Evolutionary conservation across 163 green algal species (phyloP).

Genomic region (Volvox carteri): DNA sequence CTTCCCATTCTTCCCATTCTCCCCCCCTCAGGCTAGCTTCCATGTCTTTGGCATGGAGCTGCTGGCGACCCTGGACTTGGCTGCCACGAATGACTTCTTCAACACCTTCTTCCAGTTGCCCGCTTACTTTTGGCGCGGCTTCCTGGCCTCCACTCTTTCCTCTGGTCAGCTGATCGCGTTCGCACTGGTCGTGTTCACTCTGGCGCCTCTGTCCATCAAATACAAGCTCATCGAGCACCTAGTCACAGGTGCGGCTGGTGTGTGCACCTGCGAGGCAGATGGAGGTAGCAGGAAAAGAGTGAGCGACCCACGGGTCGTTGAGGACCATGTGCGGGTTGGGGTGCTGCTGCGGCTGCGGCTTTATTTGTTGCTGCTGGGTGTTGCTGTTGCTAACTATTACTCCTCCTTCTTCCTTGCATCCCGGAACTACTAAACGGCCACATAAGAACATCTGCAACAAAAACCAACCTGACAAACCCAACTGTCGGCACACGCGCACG

Average conservation of each 20-base stretch:
- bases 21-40: constrained; percentile 86
- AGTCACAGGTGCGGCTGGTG: constrained; percentile 59
- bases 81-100: constrained; percentile 94
- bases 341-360: background rate
- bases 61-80: constrained; percentile 90
- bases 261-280: too few relatives aligned
- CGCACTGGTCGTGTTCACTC: constrained; percentile 89
- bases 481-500: background rate
- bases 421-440: background rate
- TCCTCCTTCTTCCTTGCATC: too few relatives aligned
- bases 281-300: background rate
- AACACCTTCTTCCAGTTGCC: constrained; percentile 96
- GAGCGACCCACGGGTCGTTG: background rate
- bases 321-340: background rate
- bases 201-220: constrained; percentile 88
- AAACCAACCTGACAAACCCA: background rate
- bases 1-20: background rate
- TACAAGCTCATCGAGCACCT: constrained; percentile 83
- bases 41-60: constrained; percentile 99
- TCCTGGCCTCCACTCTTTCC: constrained; percentile 88
- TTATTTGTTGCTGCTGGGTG: background rate
- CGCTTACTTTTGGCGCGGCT: constrained; percentile 89
- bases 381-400: background rate
- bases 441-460: background rate
- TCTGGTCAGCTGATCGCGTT: constrained; percentile 92